These are phyloP conservation scores for Cadophora malorum DNA, from an alignment of 2,329 filamentous ascomycete genomes.

Conservation along the genomic window DNA sequence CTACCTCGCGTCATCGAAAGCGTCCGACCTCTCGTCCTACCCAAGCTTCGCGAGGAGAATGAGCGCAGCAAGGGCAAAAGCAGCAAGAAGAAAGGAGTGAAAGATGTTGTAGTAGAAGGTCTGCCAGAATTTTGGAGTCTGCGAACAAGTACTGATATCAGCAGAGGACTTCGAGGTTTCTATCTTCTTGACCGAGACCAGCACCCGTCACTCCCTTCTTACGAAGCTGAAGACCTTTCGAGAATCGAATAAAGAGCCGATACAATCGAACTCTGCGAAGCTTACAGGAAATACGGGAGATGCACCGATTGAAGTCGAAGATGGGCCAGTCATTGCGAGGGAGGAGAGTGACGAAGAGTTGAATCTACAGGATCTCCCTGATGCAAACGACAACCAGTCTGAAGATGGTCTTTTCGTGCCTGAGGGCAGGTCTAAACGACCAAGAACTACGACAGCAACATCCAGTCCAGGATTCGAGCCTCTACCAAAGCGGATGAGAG, in stretches of 20 bases:
- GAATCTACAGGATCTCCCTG: constrained; percentile 40
- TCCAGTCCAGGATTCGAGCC: constrained; percentile 32
- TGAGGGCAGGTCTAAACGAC: constrained; percentile 40
- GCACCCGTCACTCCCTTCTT: constrained; percentile 83
- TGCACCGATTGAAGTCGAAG: constrained; percentile 51
- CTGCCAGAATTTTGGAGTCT: neutral
- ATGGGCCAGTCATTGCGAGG: constrained; percentile 36
- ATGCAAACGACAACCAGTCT: constrained; percentile 29
- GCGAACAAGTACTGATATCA: constrained; percentile 30
- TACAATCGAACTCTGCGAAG: constrained; percentile 64
- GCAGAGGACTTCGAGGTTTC: constrained; percentile 94
- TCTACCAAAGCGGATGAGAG: constrained; percentile 56
- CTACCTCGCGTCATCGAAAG: constrained; percentile 84
- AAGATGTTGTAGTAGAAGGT: constrained; percentile 88
- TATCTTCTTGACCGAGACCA: constrained; percentile 88
- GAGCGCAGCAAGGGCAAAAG: constrained; percentile 65
- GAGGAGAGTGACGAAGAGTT: constrained; percentile 40
- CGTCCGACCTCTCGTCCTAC: constrained; percentile 84
- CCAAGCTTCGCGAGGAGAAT: constrained; percentile 88
- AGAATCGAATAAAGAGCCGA: constrained; percentile 55
- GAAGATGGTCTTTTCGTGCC: constrained; percentile 45
- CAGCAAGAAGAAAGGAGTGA: constrained; percentile 74
- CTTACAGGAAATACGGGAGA: constrained; percentile 63
- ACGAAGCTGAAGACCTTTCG: constrained; percentile 83
- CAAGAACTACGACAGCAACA: constrained; percentile 42